Evolutionary conservation across 768 basidiomycete genomes (phyloP).

Genomic region (Botryobasidium botryosum): DNA sequence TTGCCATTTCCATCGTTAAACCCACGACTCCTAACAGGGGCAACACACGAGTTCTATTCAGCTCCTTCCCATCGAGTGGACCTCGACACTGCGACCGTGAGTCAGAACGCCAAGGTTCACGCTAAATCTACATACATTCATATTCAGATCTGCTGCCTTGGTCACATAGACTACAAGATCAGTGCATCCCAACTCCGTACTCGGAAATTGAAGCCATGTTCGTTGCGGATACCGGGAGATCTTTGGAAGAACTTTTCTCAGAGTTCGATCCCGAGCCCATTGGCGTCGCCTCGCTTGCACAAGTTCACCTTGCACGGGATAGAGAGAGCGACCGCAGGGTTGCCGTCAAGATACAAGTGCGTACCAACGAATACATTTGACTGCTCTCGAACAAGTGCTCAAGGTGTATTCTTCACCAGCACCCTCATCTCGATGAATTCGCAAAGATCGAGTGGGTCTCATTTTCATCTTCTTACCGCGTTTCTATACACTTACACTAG

Average conservation of each 20-base stretch:
- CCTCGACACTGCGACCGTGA: conserved; percentile 31
- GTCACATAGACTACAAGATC: conserved; percentile 63
- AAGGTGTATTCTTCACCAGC: conserved; percentile 31
- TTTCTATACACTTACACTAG: conserved; percentile 8
- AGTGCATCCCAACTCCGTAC: conserved; percentile 78
- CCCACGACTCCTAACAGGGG: conserved; percentile 28
- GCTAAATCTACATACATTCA: background rate
- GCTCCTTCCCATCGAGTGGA: conserved; percentile 50
- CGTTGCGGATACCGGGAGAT: conserved; percentile 54
- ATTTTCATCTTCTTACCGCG: conserved; percentile 48
- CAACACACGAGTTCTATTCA: conserved; percentile 61
- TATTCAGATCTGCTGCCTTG: background rate
- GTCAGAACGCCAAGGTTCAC: conserved; percentile 1
- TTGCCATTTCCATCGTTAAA: background rate
- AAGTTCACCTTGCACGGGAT: conserved; percentile 77
- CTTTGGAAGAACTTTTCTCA: conserved; percentile 59
- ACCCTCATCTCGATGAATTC: conserved; percentile 86
- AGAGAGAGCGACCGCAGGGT: conserved; percentile 54
- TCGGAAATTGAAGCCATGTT: conserved; percentile 64
- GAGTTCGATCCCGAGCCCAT: conserved; percentile 79
- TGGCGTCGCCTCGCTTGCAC: conserved; percentile 90
- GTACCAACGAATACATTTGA: background rate
- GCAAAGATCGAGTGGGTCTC: conserved; percentile 80
- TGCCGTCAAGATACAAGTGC: conserved; percentile 47
- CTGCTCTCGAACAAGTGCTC: conserved; percentile 22